These are phyloP conservation scores for Colletotrichum gigasporum DNA, from an alignment of 2,329 filamentous ascomycete genomes.

Conservation along the genomic window DNA sequence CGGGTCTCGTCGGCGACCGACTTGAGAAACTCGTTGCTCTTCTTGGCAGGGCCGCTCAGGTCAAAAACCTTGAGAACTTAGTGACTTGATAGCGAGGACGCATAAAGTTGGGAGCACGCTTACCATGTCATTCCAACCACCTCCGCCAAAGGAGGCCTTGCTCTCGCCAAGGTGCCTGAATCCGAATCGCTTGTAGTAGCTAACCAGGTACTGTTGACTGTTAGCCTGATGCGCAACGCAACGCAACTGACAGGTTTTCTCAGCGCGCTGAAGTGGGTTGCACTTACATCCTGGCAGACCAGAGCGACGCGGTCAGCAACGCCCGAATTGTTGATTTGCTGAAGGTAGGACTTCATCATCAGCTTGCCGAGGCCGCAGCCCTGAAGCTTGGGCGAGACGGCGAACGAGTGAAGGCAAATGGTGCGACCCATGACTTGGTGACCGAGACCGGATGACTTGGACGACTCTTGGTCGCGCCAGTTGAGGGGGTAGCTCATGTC, in stretches of 20 bases:
- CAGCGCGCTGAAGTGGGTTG: slow-evolving; percentile 1
- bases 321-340: slow-evolving; percentile 76
- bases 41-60: slow-evolving; percentile 34
- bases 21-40: slow-evolving; percentile 11
- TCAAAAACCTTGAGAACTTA: slow-evolving; percentile 36
- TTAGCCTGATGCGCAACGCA: no score
- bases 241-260: no score
- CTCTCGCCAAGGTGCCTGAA: slow-evolving; percentile 77
- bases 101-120: no score
- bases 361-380: slow-evolving; percentile 77
- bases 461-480: slow-evolving; percentile 64
- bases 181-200: slow-evolving; percentile 80
- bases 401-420: slow-evolving; percentile 84
- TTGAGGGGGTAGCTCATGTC: slow-evolving; percentile 79
- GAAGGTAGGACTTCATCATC: slow-evolving; percentile 79
- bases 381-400: slow-evolving; percentile 80
- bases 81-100: background rate
- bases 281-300: slow-evolving; percentile 75
- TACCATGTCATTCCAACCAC: slow-evolving; percentile 87
- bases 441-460: slow-evolving; percentile 55
- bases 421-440: slow-evolving; percentile 80
- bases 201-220: slow-evolving; percentile 66
- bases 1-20: slow-evolving; percentile 8
- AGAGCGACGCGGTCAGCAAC: slow-evolving; percentile 79
- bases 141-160: slow-evolving; percentile 76